Conservation (phyloP, 2,329 filamentous ascomycete genomes). For the Westerdykella aurantiaca region DNA sequence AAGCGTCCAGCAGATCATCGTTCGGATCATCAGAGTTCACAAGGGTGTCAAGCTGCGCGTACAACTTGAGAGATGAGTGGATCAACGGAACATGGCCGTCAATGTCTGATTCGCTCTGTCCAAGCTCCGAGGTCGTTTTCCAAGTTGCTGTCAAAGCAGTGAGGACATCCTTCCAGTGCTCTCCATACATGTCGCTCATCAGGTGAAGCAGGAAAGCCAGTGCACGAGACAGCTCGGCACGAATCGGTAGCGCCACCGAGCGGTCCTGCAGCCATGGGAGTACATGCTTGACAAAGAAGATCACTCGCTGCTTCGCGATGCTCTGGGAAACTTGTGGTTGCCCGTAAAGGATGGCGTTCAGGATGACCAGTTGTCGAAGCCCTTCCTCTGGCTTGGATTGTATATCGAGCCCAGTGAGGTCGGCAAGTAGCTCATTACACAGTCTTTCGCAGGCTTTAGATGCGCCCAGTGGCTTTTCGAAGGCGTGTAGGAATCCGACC, state of each 20-base stretch:
- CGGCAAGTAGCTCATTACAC: conserved; percentile 57
- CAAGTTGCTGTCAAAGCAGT: conserved; percentile 34
- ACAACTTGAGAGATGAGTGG: conserved; percentile 67
- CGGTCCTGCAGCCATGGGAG: conserved; percentile 61
- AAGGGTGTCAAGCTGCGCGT: conserved; percentile 56
- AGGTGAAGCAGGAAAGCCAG: conserved; percentile 59
- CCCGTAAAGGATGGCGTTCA: conserved; percentile 50
- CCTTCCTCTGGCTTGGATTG: conserved; percentile 40
- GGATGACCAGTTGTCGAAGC: conserved; percentile 46
- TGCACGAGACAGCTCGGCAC: conserved; percentile 51
- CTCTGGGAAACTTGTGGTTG: conserved; percentile 45
- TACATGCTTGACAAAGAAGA: conserved; percentile 78
- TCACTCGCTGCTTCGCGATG: conserved; percentile 60
- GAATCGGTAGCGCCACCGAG: conserved; percentile 46
- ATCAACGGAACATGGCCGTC: conserved; percentile 51
- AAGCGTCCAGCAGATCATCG: conserved; percentile 75
- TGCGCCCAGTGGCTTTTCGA: conserved; percentile 45
- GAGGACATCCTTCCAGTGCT: conserved; percentile 65
- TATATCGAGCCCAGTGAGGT: conserved; percentile 51
- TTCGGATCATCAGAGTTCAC: conserved; percentile 59
- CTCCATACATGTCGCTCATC: conserved; percentile 77
- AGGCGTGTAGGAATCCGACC: conserved; percentile 45
- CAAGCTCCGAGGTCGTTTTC: conserved; percentile 21
- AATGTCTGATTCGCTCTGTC: conserved; percentile 19
- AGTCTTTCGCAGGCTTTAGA: conserved; percentile 46